phyloP scores from a whole-genome alignment of 768 basidiomycete genomes.

The Mycena filopes region DNA sequence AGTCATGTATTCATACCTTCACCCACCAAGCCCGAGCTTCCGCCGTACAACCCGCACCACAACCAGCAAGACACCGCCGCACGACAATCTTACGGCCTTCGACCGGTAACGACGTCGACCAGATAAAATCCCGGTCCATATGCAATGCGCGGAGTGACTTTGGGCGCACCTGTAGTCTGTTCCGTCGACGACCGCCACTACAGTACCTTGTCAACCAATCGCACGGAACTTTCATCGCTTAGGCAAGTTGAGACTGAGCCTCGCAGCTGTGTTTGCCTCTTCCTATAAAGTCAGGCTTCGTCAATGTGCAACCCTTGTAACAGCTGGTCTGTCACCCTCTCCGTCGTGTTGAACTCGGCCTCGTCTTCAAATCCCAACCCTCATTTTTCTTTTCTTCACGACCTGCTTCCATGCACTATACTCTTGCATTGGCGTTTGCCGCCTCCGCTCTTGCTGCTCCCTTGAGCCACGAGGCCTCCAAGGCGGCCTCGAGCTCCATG shows the following conservation, averaged over 20 bases:
- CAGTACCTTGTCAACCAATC: neutral
- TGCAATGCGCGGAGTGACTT: neutral
- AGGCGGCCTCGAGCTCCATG: too few species aligned
- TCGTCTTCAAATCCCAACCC: neutral
- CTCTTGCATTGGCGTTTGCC: neutral
- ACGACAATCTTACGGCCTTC: too few species aligned
- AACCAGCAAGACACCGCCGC: too few species aligned
- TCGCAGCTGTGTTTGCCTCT: too few species aligned
- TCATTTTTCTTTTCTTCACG: neutral
- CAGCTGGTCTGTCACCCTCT: constrained; percentile 8
- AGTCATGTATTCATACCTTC: too few species aligned
- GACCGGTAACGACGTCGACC: too few species aligned
- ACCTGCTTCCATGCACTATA: neutral
- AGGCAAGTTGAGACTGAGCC: neutral
- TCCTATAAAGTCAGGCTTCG: neutral
- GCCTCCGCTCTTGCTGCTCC: neutral
- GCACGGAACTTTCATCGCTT: neutral
- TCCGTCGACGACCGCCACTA: neutral
- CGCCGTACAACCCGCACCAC: too few species aligned
- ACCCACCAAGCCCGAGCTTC: too few species aligned
- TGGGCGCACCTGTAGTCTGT: neutral
- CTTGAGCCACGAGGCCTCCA: neutral
- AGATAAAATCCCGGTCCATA: too few species aligned
- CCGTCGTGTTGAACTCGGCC: neutral
- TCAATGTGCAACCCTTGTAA: neutral